These are phyloP conservation scores for Colletotrichum aenigma DNA, from an alignment of 2,329 filamentous ascomycete species.

Conservation along the genomic window DNA sequence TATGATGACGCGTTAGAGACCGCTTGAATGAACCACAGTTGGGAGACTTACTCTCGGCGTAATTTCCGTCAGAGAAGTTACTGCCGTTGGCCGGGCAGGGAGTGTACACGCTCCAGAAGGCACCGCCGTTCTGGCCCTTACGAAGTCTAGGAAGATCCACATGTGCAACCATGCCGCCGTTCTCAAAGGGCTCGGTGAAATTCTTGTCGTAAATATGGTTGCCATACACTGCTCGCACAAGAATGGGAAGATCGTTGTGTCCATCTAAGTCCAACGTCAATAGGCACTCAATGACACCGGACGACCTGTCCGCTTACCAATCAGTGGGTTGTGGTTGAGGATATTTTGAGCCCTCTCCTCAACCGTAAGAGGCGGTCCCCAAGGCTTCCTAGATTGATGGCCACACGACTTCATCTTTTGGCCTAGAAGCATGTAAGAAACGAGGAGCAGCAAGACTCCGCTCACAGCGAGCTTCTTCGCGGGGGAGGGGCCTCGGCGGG, in stretches of 20 bases:
- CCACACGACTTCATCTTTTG: conserved; percentile 12
- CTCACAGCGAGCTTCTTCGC: conserved; percentile 5
- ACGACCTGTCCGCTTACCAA: conserved; percentile 40
- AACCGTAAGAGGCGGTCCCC: conserved; percentile 32
- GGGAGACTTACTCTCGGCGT: conserved; percentile 62
- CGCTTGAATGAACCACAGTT: no score
- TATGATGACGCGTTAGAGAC: conserved; percentile 26
- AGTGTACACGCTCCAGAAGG: conserved; percentile 92
- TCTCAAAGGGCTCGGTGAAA: conserved; percentile 77
- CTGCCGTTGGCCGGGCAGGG: conserved; percentile 75
- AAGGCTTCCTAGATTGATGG: conserved; percentile 19
- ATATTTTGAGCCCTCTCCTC: conserved; percentile 52
- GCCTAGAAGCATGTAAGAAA: not conserved
- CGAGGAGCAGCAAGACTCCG: conserved; percentile 19
- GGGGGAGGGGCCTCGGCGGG: not conserved
- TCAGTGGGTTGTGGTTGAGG: conserved; percentile 50
- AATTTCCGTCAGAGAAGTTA: conserved; percentile 77
- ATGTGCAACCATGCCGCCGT: conserved; percentile 71
- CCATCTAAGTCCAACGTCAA: conserved; percentile 63
- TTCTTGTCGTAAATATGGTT: conserved; percentile 79
- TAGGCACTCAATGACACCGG: not conserved
- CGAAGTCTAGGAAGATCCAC: conserved; percentile 81
- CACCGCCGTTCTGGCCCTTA: conserved; percentile 75
- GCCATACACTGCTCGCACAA: conserved; percentile 67
- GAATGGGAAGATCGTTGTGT: conserved; percentile 85